phyloP scores from a whole-genome alignment of 2,329 filamentous ascomycete genomes.

The Trichoderma koningiopsis region DNA sequence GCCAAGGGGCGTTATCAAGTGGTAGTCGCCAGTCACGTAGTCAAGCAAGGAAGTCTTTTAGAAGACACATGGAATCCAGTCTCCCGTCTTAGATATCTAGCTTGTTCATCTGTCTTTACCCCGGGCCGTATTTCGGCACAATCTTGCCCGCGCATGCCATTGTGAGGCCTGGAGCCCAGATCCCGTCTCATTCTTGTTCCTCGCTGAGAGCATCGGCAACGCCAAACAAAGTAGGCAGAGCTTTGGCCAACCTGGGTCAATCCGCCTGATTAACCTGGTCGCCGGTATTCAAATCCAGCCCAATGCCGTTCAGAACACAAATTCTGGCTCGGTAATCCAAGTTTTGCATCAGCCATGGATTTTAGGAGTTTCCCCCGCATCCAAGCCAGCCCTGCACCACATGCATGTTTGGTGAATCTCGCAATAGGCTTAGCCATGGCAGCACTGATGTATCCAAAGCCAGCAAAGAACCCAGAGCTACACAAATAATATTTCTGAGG shows the following conservation, averaged over 20 bases:
- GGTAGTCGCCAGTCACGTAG: constrained; percentile 28
- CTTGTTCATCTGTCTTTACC: constrained; percentile 14
- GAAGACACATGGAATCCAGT: neutral
- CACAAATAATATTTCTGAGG: neutral
- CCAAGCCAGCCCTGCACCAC: constrained; percentile 1
- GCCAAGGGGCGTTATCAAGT: constrained; percentile 33
- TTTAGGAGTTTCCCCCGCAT: constrained; percentile 14
- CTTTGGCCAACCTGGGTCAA: constrained; percentile 16
- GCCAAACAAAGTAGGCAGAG: constrained; percentile 2
- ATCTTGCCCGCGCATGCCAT: constrained; percentile 24
- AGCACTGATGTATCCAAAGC: neutral
- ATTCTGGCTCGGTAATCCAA: neutral
- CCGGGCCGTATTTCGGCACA: constrained; percentile 22
- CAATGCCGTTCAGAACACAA: neutral
- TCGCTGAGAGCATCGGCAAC: constrained; percentile 3
- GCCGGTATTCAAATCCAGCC: neutral
- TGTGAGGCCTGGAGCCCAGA: constrained; percentile 7
- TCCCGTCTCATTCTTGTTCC: neutral
- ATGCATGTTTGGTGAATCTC: neutral
- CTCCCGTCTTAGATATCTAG: neutral
- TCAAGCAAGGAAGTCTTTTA: constrained; percentile 8
- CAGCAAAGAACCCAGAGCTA: neutral
- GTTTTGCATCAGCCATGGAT: neutral
- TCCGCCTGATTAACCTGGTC: neutral
- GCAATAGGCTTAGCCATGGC: neutral